Evolutionary conservation across 1,284 basidiomycete genomes (phyloP).

Genomic region (Microbotryum scabiosae): DNA sequence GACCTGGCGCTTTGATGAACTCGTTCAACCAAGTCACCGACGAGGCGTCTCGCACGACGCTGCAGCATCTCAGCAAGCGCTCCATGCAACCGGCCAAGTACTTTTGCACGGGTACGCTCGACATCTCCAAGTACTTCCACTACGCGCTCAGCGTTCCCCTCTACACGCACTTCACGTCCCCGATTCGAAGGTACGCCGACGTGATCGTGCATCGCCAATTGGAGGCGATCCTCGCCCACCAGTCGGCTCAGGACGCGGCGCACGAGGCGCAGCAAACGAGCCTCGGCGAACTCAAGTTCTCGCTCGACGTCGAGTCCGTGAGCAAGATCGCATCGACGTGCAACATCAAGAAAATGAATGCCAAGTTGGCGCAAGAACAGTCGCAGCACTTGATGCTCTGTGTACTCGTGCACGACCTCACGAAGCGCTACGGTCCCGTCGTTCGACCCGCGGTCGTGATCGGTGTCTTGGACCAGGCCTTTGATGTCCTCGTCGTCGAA

Average conservation of each 20-base stretch:
- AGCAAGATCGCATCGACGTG: conserved; percentile 96
- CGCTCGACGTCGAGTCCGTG: conserved; percentile 92
- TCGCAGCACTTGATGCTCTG: conserved; percentile 92
- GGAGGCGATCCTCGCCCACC: conserved; percentile 61
- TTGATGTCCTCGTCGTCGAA: conserved; percentile 63
- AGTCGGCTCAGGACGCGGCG: not conserved
- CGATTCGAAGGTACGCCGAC: conserved; percentile 61
- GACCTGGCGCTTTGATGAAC: conserved; percentile 70
- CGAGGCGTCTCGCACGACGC: conserved; percentile 53
- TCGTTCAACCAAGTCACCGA: conserved; percentile 69
- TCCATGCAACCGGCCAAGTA: conserved; percentile 89
- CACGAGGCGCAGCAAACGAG: not conserved
- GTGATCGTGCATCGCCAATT: conserved; percentile 93
- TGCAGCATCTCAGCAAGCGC: conserved; percentile 29
- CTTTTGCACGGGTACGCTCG: conserved; percentile 97
- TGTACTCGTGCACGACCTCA: conserved; percentile 83
- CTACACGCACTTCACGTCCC: conserved; percentile 87
- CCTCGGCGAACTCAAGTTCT: conserved; percentile 67
- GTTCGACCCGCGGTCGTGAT: conserved; percentile 87
- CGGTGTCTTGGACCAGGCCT: conserved; percentile 86
- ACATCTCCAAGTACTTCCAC: conserved; percentile 95
- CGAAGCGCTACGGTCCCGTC: conserved; percentile 88
- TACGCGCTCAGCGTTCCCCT: conserved; percentile 83
- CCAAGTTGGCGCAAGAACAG: conserved; percentile 87
- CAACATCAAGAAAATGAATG: conserved; percentile 87